These are phyloP conservation scores for Cylindrodendrum hubeiense DNA, from an alignment of 2,329 filamentous ascomycete species.

Conservation along the genomic window DNA sequence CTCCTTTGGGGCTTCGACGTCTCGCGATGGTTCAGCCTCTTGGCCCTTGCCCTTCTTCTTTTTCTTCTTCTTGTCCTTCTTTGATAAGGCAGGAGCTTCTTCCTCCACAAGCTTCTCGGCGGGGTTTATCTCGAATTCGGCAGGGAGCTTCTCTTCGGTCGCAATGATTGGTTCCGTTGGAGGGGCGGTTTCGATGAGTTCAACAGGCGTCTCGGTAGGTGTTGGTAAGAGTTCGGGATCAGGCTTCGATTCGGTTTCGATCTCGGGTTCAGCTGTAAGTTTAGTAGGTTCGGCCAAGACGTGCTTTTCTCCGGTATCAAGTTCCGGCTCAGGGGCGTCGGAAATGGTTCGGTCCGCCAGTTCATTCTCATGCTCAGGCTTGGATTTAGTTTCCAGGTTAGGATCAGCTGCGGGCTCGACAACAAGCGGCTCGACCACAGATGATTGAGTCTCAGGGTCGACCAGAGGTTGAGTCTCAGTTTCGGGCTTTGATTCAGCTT, in stretches of 20 bases:
- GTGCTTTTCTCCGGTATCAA: constrained; percentile 32
- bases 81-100: constrained; percentile 15
- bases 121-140: constrained; percentile 7
- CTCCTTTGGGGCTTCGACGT: constrained; percentile 2
- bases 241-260: not conserved
- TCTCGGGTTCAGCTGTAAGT: constrained; percentile 19
- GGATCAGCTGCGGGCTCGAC: constrained; percentile 31
- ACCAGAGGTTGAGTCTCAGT: constrained; percentile 39
- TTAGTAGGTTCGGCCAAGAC: constrained; percentile 28
- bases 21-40: constrained; percentile 1
- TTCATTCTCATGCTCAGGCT: constrained; percentile 27
- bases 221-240: not conserved
- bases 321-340: constrained; percentile 35
- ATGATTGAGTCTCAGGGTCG: constrained; percentile 25
- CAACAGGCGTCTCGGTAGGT: constrained; percentile 1
- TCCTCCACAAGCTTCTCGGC: constrained; percentile 20
- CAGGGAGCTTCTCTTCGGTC: not conserved
- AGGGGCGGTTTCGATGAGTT: constrained; percentile 6
- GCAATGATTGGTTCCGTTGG: not conserved
- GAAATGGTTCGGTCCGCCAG: constrained; percentile 27
- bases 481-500: constrained; percentile 45
- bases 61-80: constrained; percentile 42
- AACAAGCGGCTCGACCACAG: constrained; percentile 29
- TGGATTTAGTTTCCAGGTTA: constrained; percentile 19
- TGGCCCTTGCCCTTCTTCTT: constrained; percentile 25